Conservation (phyloP, 73 alveolate genomes). For the Blepharisma stoltei region DNA sequence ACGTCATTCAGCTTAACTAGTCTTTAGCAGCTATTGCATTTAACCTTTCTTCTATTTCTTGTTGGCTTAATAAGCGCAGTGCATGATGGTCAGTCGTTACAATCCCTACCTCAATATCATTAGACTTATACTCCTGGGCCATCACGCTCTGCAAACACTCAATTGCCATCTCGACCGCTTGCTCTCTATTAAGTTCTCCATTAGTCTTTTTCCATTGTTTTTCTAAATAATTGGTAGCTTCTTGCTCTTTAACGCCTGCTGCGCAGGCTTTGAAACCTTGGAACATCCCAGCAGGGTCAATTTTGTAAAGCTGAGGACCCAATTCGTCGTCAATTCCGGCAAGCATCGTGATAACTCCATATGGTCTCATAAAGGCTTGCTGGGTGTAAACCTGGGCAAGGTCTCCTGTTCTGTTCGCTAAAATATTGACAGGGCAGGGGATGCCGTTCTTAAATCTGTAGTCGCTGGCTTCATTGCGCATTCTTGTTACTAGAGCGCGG, state of each 20-base stretch:
- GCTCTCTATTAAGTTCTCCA: conserved; percentile 66
- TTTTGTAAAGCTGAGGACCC: conserved; percentile 90
- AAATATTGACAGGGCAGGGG: conserved; percentile 83
- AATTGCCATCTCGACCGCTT: conserved; percentile 79
- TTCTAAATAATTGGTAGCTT: conserved; percentile 85
- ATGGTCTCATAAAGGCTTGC: conserved; percentile 83
- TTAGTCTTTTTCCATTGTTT: conserved; percentile 75
- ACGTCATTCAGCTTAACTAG: neutral
- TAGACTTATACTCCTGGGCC: conserved; percentile 73
- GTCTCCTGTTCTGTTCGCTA: conserved; percentile 85
- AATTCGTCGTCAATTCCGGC: conserved; percentile 89
- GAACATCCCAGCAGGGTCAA: conserved; percentile 93
- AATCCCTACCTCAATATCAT: conserved; percentile 91
- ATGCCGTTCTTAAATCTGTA: conserved; percentile 85
- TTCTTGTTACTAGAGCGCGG: conserved; percentile 71
- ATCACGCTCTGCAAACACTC: conserved; percentile 65
- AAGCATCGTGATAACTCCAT: conserved; percentile 73
- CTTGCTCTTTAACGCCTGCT: conserved; percentile 94
- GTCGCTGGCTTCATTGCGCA: conserved; percentile 86
- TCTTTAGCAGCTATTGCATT: conserved; percentile 44
- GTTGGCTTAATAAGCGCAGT: conserved; percentile 34
- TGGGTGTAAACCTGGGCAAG: conserved; percentile 81
- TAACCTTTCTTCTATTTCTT: conserved; percentile 43
- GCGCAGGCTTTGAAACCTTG: conserved; percentile 82
- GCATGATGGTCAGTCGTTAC: conserved; percentile 60